These are phyloP conservation scores for Dipodascus albidus DNA, from an alignment of 805 yeast genomes.

Conservation along the genomic window DNA sequence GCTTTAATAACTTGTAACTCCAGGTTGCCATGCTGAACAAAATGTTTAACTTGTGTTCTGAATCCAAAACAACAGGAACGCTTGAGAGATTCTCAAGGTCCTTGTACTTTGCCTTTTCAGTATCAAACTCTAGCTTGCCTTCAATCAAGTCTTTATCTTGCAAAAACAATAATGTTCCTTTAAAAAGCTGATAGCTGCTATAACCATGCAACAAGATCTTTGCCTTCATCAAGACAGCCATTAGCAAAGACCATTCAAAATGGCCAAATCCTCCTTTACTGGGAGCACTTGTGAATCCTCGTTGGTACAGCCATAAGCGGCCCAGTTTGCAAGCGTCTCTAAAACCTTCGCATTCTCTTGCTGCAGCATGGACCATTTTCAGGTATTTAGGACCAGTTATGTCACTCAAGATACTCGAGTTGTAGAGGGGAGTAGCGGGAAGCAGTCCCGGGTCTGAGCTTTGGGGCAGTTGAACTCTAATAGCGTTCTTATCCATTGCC, in stretches of 20 bases:
- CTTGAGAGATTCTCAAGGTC: slow-evolving; percentile 2
- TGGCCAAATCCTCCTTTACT: slow-evolving; percentile 80
- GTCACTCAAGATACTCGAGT: slow-evolving; percentile 65
- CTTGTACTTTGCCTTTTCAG: slow-evolving; percentile 4
- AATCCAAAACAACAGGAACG: slow-evolving; percentile 9
- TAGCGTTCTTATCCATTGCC: slow-evolving; percentile 69
- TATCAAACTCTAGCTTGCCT: slow-evolving; percentile 15
- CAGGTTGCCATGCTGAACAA: slow-evolving; percentile 69
- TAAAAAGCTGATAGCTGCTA: slow-evolving; percentile 87
- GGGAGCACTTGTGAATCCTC: slow-evolving; percentile 60
- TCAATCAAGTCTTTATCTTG: slow-evolving; percentile 59
- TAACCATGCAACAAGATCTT: slow-evolving; percentile 75
- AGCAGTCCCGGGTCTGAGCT: slow-evolving; percentile 25
- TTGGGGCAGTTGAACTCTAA: slow-evolving; percentile 43
- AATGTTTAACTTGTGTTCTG: slow-evolving; percentile 48
- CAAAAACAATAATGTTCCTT: slow-evolving; percentile 71
- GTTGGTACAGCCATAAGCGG: slow-evolving; percentile 79
- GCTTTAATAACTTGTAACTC: slow-evolving; percentile 50
- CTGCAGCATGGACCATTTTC: slow-evolving; percentile 63
- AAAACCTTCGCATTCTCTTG: slow-evolving; percentile 69
- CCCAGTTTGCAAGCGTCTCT: slow-evolving; percentile 82
- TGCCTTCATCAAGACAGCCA: slow-evolving; percentile 75
- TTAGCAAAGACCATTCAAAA: slow-evolving; percentile 73
- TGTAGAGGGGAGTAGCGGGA: slow-evolving; percentile 77
- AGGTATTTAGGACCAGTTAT: slow-evolving; percentile 58